phyloP scores from a whole-genome alignment of 2,329 filamentous ascomycete species.

The Trichoderma brevicompactum region DNA sequence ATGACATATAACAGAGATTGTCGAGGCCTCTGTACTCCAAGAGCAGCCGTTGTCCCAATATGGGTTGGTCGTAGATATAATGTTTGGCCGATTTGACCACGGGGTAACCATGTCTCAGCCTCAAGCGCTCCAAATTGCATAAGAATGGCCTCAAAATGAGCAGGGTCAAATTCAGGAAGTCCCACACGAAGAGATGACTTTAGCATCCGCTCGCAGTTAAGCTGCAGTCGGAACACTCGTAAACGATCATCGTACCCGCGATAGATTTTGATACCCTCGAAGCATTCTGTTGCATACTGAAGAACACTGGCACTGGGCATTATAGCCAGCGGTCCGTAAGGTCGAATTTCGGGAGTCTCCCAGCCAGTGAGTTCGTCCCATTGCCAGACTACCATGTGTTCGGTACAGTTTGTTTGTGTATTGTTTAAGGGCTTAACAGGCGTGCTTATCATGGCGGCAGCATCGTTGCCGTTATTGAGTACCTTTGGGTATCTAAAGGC shows the following conservation, averaged over 20 bases:
- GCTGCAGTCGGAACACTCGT: conserved; percentile 74
- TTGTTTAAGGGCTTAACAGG: no score
- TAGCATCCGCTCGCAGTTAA: conserved; percentile 69
- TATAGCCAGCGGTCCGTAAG: conserved; percentile 76
- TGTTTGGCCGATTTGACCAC: conserved; percentile 67
- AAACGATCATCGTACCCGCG: conserved; percentile 75
- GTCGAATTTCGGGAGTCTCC: conserved; percentile 72
- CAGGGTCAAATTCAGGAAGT: conserved; percentile 72
- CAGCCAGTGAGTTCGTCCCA: conserved; percentile 73
- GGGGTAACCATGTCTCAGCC: conserved; percentile 77
- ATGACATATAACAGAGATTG: no score
- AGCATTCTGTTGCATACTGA: conserved; percentile 90
- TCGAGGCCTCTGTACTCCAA: no score
- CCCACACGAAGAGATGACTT: conserved; percentile 68
- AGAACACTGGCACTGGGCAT: conserved; percentile 80
- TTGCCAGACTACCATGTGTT: conserved; percentile 81
- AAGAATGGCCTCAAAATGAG: conserved; percentile 74
- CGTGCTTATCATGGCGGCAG: no score
- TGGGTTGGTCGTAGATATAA: conserved; percentile 86
- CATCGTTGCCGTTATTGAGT: no score
- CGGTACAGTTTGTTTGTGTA: conserved; percentile 51
- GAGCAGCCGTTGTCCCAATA: conserved; percentile 65
- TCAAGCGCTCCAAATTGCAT: conserved; percentile 72
- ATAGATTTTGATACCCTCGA: conserved; percentile 83
- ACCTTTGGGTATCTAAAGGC: no score